Evolutionary conservation across 345 rosid genomes (phyloP).

Genomic region (Eutrema heterophyllum): DNA sequence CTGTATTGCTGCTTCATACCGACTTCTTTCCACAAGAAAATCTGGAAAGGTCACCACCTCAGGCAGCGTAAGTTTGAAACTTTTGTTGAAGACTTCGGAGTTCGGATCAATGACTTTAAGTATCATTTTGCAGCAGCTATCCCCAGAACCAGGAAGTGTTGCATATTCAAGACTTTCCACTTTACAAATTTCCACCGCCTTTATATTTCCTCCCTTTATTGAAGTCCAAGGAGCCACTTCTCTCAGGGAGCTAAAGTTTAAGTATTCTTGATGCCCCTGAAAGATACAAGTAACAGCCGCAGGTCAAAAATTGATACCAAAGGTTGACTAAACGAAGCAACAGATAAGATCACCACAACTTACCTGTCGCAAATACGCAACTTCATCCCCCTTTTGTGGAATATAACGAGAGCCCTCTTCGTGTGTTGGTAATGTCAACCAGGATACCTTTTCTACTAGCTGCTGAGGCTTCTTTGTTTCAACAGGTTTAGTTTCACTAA

Average conservation of each 20-base stretch:
- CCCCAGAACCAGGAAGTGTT: slow-evolving; percentile 90
- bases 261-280: slow-evolving; percentile 95
- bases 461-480: slow-evolving; percentile 50
- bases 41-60: slow-evolving; percentile 88
- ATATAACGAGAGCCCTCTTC: slow-evolving; percentile 91
- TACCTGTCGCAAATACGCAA: slow-evolving; percentile 91
- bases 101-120: slow-evolving; percentile 69
- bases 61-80: slow-evolving; percentile 70
- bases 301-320: neutral
- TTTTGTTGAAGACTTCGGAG: slow-evolving; percentile 48
- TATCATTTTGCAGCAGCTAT: slow-evolving; percentile 93
- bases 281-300: slow-evolving; percentile 15
- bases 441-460: slow-evolving; percentile 53
- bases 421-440: slow-evolving; percentile 76
- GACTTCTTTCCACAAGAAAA: slow-evolving; percentile 91
- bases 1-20: slow-evolving; percentile 70
- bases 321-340: slow-evolving; percentile 13
- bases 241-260: slow-evolving; percentile 34
- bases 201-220: slow-evolving; percentile 47
- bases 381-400: slow-evolving; percentile 89
- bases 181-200: slow-evolving; percentile 82
- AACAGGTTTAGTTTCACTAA: slow-evolving; percentile 53
- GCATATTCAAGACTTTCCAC: slow-evolving; percentile 83
- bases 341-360: slow-evolving; percentile 9
- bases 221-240: slow-evolving; percentile 77